Percentiles rank a stretch among this genome's conserved stretches.
These are phyloP conservation scores for Discostella pseudostelligera DNA, from an alignment of 108 stramenopile genomes.

Conservation along the genomic window DNA sequence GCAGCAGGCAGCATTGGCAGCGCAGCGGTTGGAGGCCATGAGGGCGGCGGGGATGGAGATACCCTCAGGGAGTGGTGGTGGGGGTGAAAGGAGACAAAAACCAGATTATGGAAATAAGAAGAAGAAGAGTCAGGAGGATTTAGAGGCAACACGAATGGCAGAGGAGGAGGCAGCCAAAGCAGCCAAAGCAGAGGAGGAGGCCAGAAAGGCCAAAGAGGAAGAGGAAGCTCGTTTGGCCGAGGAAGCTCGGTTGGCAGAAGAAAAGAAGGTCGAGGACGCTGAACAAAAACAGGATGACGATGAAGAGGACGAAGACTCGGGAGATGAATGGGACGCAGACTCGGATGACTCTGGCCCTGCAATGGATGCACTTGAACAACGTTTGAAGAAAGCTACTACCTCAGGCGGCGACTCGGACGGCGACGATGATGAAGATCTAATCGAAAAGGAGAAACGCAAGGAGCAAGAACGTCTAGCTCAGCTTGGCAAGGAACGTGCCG, in stretches of 20 bases:
- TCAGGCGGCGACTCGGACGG: conserved; percentile 22
- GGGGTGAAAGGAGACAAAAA: conserved; percentile 21
- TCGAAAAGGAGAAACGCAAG: conserved; percentile 82
- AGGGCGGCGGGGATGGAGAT: conserved; percentile 83
- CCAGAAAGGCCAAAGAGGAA: conserved; percentile 13
- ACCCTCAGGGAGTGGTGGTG: conserved; percentile 11
- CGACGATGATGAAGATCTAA: conserved; percentile 82
- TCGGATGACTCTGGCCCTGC: conserved; percentile 68
- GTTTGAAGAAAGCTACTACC: conserved; percentile 57
- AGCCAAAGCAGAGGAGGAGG: conserved; percentile 34
- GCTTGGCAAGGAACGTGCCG: conserved; percentile 76
- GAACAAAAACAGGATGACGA: conserved; percentile 42
- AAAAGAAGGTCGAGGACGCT: conserved; percentile 33
- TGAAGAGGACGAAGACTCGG: conserved; percentile 75
- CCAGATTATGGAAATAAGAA: conserved; percentile 49
- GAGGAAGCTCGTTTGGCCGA: conserved; percentile 11
- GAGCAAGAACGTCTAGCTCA: conserved; percentile 78
- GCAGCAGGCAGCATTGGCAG: conserved; percentile 70
- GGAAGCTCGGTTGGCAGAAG: conserved; percentile 16
- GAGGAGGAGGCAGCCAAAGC: conserved; percentile 31
- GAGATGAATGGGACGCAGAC: conserved; percentile 86
- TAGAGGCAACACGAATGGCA: conserved; percentile 16
- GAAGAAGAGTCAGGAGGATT: conserved; percentile 7
- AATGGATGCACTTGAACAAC: conserved; percentile 71
- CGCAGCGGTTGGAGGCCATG: conserved; percentile 82